Base-by-base conservation (phyloP, 805 yeast genomes). In the Cyberlindnera subsufficiens region DNA sequence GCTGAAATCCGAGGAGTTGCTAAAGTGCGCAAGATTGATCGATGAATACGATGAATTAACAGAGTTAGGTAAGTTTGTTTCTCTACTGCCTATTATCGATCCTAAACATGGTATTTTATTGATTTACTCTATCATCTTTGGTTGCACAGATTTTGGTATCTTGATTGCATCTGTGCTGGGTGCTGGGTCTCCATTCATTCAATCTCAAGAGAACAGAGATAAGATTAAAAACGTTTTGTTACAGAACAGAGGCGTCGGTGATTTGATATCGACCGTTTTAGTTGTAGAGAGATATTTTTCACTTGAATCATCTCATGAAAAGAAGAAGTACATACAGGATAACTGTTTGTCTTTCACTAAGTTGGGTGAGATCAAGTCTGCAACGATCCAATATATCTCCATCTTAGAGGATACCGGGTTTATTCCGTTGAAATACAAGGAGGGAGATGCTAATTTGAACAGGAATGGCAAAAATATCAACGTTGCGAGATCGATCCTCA, bases 41-140 rank as follows among this genome's bases (percentile, higher is more conserved):
- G 61, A 63, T 39, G 64, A 65, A 14, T 66, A 56, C 30, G 72
- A 67, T 27, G 68, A 57, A 3, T 67, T 90, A 32, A 83, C 98
- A 0, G 78, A 86, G 43, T 65, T 91, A 36, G 99, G 99, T 17
- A 73, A 68, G 35, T 88, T 82, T 54, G 68, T 91, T 30, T 82
- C 96, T 0, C 68, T 82, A 55, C 68, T 91, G 46, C 99, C 99
- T 1, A 80, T 86, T 1, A 70, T 77, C 45, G 98, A 91, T 59
- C 75, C 91, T 35, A 82, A 78, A 47, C 83, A 88, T 38, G 96
- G 96, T 8, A 91, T 91, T 54, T 63, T 90, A 40, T 65, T 91
- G 30, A 78, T 90, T 15, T 75, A 80, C 47, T 89, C 96, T 1
- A 78, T 91, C 35, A 73, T 90, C 5, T 86, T 91, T 60, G 93